These are phyloP conservation scores for Chytriomyces sp. DNA, from an alignment of 192 early-diverging fungal genomes.

Conservation along the genomic window DNA sequence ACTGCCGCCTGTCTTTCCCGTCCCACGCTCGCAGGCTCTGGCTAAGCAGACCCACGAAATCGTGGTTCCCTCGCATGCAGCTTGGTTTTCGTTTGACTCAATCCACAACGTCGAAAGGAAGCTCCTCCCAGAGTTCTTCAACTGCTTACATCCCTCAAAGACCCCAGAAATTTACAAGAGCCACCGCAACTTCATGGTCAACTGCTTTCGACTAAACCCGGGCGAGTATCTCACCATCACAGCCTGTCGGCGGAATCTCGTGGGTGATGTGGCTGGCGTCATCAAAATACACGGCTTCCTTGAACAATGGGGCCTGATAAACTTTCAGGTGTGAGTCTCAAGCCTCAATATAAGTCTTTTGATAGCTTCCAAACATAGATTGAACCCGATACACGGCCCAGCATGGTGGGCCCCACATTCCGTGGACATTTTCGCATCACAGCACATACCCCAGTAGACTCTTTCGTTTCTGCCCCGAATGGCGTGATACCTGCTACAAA, in stretches of 20 bases:
- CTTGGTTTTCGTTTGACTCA: constrained; percentile 86
- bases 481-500: constrained; percentile 1
- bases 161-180: constrained; percentile 88
- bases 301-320: constrained; percentile 99
- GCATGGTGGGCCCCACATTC: constrained; percentile 87
- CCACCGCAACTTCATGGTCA: constrained; percentile 98
- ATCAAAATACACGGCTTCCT: constrained; percentile 97
- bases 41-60: constrained; percentile 45
- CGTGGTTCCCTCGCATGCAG: constrained; percentile 78
- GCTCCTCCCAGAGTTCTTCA: constrained; percentile 96
- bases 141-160: constrained; percentile 86
- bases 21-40: constrained; percentile 30
- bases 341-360: not conserved
- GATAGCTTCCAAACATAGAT: constrained; percentile 53
- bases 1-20: constrained; percentile 8
- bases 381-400: constrained; percentile 91
- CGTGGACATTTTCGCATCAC: constrained; percentile 97
- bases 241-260: constrained; percentile 92
- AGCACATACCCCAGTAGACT: constrained; percentile 89
- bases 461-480: constrained; percentile 67
- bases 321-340: constrained; percentile 79
- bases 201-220: constrained; percentile 95
- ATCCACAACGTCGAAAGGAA: constrained; percentile 89
- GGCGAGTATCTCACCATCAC: constrained; percentile 96
- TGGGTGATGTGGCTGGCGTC: constrained; percentile 98